A percentile compares a stretch with the other conserved stretches of the same genome.
Evolutionary conservation across 2,329 filamentous ascomycete species (phyloP).

Genomic region (Elsinoe batatas): DNA sequence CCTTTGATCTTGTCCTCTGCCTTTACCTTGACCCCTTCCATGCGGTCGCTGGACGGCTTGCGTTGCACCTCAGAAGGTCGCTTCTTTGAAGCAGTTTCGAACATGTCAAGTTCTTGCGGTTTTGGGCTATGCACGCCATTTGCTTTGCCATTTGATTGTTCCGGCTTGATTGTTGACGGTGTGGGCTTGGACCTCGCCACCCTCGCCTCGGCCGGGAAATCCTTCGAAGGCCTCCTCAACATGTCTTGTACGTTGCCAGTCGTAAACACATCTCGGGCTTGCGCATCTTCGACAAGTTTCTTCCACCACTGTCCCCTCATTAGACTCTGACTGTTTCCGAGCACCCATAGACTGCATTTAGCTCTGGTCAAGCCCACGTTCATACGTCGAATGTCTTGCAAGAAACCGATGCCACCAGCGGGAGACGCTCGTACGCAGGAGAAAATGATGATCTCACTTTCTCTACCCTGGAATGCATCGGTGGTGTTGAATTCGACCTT

Average conservation of each 20-base stretch:
- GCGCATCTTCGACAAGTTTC: slow-evolving; percentile 73
- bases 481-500: slow-evolving; percentile 97
- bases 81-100: neutral
- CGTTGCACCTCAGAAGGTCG: neutral
- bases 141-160: neutral
- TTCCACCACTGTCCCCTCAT: slow-evolving; percentile 86
- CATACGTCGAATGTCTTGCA: slow-evolving; percentile 97
- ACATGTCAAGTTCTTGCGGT: neutral
- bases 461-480: slow-evolving; percentile 92
- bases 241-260: slow-evolving; percentile 51
- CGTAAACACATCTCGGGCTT: slow-evolving; percentile 64
- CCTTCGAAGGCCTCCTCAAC: slow-evolving; percentile 43
- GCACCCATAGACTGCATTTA: slow-evolving; percentile 91
- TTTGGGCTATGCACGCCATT: neutral
- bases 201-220: slow-evolving; percentile 24
- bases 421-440: slow-evolving; percentile 90
- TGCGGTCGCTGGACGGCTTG: neutral
- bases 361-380: slow-evolving; percentile 96
- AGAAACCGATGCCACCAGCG: slow-evolving; percentile 94
- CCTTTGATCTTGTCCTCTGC: neutral
- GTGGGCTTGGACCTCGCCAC: slow-evolving; percentile 19
- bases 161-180: neutral
- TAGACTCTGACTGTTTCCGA: slow-evolving; percentile 82
- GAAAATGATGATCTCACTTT: slow-evolving; percentile 97
- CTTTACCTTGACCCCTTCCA: neutral